Base-by-base conservation (phyloP, 129 eudicot genomes). In the Flaveria robusta region DNA sequence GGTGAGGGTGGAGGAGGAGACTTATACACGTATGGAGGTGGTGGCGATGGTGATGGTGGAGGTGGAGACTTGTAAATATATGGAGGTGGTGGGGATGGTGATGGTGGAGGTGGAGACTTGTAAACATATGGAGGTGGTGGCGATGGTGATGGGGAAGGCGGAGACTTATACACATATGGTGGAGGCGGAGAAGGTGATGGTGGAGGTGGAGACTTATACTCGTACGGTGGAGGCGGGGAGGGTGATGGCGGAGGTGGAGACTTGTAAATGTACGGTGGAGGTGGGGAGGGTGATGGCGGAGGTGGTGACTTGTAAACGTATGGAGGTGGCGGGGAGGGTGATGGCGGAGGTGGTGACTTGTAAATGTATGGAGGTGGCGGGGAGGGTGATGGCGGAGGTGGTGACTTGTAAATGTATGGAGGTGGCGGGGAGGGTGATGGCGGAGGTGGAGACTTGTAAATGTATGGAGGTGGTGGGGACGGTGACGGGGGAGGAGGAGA, bases 361-460 rank as follows among this genome's bases (percentile, higher is more conserved):
- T 72, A 79, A 0, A 72, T n/a, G 26, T 79, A 79, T 11, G 62
- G 13, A 3, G 78, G 78, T 10, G 75, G 83, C 1, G 74, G 81
- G 1, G 73, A 81, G 4, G 56, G 63, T 5, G 83, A 11, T 9
- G 85, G 82, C 4, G 75, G 83, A 0, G 85, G 81, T 0, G 77
- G 85, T 1, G 73, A 75, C 23, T 64, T 64, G 2, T 75, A 75
- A 0, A 74, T 2, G 1, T 74, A 74, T 0, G 83, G 83, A 23
- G 83, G 83, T 22, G 83, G 83, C 1, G 83, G 83, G 0, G 83
- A 79, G 0, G 69, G 77, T 24, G 77, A 20, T 3, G 78, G 83
- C 4, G 79, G 83, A 0, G 76, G 86, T 0, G 83, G 78, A 0
- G 79, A 71, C 16, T 58, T 74, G 7, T 74, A 74, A 0, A 74